phyloP scores from a whole-genome alignment of 352 stramenopile species.

The Peronospora destructor region DNA sequence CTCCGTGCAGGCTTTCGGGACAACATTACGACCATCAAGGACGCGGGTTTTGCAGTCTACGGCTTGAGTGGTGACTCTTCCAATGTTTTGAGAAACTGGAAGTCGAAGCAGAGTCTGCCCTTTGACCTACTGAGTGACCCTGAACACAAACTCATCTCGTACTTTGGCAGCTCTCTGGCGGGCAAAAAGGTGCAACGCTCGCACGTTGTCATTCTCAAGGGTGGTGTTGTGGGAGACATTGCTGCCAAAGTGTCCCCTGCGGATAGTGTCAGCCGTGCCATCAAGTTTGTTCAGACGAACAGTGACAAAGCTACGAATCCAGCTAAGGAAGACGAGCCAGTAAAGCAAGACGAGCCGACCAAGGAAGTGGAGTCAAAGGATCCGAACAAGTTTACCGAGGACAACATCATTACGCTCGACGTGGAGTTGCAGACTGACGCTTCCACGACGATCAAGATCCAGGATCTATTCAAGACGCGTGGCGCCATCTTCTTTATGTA shows the following conservation, averaged over 20 bases:
- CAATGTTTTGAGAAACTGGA: conserved; percentile 70
- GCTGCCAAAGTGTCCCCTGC: conserved; percentile 64
- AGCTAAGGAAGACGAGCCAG: conserved; percentile 16
- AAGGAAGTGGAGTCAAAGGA: conserved; percentile 28
- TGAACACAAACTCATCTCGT: conserved; percentile 75
- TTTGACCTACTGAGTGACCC: conserved; percentile 82
- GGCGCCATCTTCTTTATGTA: conserved; percentile 87
- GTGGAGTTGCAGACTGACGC: conserved; percentile 65
- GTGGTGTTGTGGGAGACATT: conserved; percentile 75
- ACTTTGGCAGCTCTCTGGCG: conserved; percentile 79
- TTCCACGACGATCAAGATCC: conserved; percentile 47
- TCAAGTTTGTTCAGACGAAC: conserved; percentile 66
- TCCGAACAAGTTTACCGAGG: conserved; percentile 31
- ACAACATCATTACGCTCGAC: conserved; percentile 46
- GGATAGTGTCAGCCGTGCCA: conserved; percentile 65
- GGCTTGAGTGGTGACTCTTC: conserved; percentile 70
- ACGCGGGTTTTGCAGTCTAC: conserved; percentile 75
- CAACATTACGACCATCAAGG: conserved; percentile 74
- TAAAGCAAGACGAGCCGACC: conserved; percentile 7
- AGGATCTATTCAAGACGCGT: conserved; percentile 65
- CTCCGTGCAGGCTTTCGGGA: conserved; percentile 65
- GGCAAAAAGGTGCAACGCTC: conserved; percentile 79
- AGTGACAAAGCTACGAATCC: conserved; percentile 8
- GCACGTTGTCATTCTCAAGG: conserved; percentile 77
- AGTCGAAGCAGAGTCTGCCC: conserved; percentile 64